These are phyloP conservation scores for Flaveria brownii DNA, from an alignment of 129 eudicot species.

Conservation along the genomic window DNA sequence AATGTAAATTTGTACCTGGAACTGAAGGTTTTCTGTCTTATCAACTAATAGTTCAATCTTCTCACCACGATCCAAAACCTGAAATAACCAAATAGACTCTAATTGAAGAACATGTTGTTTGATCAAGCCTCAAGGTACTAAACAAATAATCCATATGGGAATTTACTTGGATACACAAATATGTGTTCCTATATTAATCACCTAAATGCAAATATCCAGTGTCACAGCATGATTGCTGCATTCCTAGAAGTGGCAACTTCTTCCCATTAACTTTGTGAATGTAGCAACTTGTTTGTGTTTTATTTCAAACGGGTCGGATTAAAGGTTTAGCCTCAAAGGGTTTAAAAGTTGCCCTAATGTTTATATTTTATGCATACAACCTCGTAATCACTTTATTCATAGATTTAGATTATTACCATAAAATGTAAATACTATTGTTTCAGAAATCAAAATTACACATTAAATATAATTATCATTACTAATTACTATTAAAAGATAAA, in stretches of 20 bases:
- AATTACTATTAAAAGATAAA: background rate
- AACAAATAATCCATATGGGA: background rate
- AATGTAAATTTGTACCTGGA: slow-evolving; percentile 55
- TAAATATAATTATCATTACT: background rate
- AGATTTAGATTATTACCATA: background rate
- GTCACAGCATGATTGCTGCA: background rate
- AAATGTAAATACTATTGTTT: background rate
- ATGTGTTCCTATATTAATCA: slow-evolving; percentile 8
- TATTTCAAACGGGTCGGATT: background rate
- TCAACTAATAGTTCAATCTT: slow-evolving; percentile 92
- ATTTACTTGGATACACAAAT: background rate
- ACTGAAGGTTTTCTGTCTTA: slow-evolving; percentile 96
- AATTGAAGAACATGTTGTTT: background rate
- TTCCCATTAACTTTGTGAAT: background rate
- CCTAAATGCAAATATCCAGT: background rate
- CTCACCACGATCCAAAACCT: slow-evolving; percentile 99
- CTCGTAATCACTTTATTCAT: background rate
- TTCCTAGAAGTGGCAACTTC: background rate
- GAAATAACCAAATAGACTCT: slow-evolving; percentile 5
- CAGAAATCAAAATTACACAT: background rate
- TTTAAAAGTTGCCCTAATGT: background rate
- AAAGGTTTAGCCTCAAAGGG: background rate
- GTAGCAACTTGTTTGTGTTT: background rate
- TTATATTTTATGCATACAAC: background rate
- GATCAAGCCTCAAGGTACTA: background rate